A percentile compares a stretch with the other conserved stretches of the same genome.
Evolutionary conservation across 2,329 filamentous ascomycete species (phyloP).

Genomic region (Aspergillus chevalieri): DNA sequence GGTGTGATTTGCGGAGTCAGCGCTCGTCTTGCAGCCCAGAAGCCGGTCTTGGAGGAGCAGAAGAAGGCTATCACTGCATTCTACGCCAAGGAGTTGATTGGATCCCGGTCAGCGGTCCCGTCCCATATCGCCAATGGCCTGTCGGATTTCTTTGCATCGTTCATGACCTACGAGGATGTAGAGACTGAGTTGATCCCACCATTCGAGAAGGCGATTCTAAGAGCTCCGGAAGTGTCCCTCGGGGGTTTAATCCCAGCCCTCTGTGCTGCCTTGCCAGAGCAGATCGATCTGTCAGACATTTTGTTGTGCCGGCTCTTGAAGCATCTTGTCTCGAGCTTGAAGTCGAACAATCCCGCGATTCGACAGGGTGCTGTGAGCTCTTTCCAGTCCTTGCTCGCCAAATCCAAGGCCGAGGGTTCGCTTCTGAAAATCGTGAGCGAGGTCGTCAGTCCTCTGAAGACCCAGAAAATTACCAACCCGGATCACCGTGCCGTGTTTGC

Average conservation of each 20-base stretch:
- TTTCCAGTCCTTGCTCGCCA: constrained; percentile 63
- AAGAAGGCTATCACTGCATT: constrained; percentile 74
- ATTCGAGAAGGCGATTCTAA: constrained; percentile 79
- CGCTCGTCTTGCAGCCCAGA: constrained; percentile 61
- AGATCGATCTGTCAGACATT: constrained; percentile 70
- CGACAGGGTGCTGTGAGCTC: constrained; percentile 68
- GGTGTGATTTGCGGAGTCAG: constrained; percentile 85
- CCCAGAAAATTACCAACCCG: constrained; percentile 73
- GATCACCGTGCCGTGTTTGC: constrained; percentile 81
- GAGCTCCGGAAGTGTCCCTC: constrained; percentile 84
- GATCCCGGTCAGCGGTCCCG: constrained; percentile 67
- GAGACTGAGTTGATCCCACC: constrained; percentile 69
- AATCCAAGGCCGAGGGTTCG: constrained; percentile 52
- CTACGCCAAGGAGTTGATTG: constrained; percentile 77
- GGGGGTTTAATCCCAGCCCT: constrained; percentile 71
- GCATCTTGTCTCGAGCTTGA: constrained; percentile 80
- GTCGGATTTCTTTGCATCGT: constrained; percentile 74
- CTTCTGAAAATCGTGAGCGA: constrained; percentile 70
- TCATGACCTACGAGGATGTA: constrained; percentile 67
- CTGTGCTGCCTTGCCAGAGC: constrained; percentile 60
- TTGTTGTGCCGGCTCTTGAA: constrained; percentile 71
- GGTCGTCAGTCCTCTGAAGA: constrained; percentile 70
- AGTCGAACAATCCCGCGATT: constrained; percentile 76
- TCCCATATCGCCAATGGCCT: constrained; percentile 66
- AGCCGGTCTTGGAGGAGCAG: constrained; percentile 55